Evolutionary conservation across 805 yeast species (phyloP).

Genomic region (Candida loeiensis): DNA sequence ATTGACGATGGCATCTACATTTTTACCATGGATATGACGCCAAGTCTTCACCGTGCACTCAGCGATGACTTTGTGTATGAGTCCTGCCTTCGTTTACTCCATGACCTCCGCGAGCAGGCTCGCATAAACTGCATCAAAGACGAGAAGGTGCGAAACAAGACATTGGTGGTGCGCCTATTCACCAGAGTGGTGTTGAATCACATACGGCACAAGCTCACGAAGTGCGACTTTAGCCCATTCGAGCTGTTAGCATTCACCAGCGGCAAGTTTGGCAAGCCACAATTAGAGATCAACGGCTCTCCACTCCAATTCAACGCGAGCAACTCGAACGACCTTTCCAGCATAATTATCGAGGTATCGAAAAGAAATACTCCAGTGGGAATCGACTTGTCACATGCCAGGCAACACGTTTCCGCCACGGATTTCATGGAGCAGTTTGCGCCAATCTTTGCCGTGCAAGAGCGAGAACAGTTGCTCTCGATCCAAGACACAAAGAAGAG

Average conservation of each 20-base stretch:
- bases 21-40: constrained; percentile 15
- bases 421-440: constrained; percentile 34
- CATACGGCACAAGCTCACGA: constrained; percentile 16
- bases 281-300: constrained; percentile 19
- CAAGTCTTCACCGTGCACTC: constrained; percentile 8
- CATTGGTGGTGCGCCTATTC: constrained; percentile 46
- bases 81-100: constrained; percentile 37
- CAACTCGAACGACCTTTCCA: constrained; percentile 50
- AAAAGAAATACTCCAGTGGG: constrained; percentile 26
- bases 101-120: constrained; percentile 42
- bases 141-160: constrained; percentile 28
- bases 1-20: constrained; percentile 5
- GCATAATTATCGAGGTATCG: constrained; percentile 40
- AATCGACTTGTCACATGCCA: constrained; percentile 37
- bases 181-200: constrained; percentile 40
- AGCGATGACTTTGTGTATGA: constrained; percentile 46
- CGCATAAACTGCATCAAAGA: constrained; percentile 39
- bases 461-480: constrained; percentile 27
- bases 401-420: constrained; percentile 22
- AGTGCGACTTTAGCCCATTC: constrained; percentile 17
- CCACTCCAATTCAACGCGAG: constrained; percentile 52
- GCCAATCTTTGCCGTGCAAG: constrained; percentile 40
- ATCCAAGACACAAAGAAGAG: constrained; percentile 14
- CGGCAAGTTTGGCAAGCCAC: constrained; percentile 58
- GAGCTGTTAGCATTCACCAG: constrained; percentile 22